Percentiles rank a stretch among this genome's conserved stretches.
Evolutionary conservation across 495 filamentous ascomycete genomes (phyloP).

Genomic region (Hypoxylon intermedium): DNA sequence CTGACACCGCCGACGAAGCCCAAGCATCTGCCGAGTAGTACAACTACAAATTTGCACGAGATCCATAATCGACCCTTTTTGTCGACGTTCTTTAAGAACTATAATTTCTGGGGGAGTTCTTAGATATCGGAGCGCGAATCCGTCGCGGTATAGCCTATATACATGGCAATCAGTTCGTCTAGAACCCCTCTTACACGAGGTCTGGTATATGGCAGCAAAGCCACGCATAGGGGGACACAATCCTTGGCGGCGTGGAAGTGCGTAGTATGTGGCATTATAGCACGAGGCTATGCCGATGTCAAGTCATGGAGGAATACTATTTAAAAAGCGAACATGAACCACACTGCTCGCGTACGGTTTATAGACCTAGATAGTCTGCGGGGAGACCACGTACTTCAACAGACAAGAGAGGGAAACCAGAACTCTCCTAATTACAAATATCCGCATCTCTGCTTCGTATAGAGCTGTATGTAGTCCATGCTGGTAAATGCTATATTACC

Average conservation of each 20-base stretch:
- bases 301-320: background rate
- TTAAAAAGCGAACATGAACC: background rate
- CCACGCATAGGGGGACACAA: no score
- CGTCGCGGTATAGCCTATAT: background rate
- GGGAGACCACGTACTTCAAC: conserved; percentile 1
- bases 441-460: conserved; percentile 15
- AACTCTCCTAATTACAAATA: conserved; percentile 24
- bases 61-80: conserved; percentile 1
- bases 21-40: background rate
- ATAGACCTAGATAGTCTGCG: conserved; percentile 23
- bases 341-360: background rate
- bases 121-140: background rate
- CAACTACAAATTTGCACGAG: conserved; percentile 1
- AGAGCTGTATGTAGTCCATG: conserved; percentile 21
- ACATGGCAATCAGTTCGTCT: no score
- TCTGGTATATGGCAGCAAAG: no score
- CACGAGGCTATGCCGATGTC: no score
- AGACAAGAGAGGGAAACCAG: conserved; percentile 5
- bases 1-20: conserved; percentile 13
- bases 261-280: no score
- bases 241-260: no score
- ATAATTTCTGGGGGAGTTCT: no score
- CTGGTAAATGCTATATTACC: background rate
- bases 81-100: background rate
- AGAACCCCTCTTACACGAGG: no score